Percentiles rank a stretch among this genome's conserved stretches.
Conservation (phyloP, 192 early-diverging fungal genomes). For the Coemansia sp. region DNA sequence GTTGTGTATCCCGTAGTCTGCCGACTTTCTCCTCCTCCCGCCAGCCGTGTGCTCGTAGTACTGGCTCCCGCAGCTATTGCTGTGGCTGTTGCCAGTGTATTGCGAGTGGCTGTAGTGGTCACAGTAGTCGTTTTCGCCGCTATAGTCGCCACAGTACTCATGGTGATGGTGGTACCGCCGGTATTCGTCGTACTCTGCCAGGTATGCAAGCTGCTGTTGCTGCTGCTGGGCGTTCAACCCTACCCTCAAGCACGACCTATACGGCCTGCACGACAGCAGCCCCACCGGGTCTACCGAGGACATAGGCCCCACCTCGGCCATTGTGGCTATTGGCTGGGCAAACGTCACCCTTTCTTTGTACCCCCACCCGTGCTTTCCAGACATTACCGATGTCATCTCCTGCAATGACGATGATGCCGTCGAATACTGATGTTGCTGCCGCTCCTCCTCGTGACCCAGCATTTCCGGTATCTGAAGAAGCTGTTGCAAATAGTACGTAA, state of each 20-base stretch:
- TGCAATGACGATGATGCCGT: background rate
- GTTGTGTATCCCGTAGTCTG: background rate
- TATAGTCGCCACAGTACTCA: background rate
- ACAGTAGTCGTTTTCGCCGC: background rate
- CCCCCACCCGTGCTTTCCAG: constrained; percentile 6
- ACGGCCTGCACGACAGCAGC: background rate
- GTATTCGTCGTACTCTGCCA: background rate
- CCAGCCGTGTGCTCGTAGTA: background rate
- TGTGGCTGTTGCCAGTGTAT: background rate
- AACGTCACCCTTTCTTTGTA: constrained; percentile 37
- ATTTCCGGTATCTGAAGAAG: background rate
- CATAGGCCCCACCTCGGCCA: background rate
- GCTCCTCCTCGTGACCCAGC: background rate
- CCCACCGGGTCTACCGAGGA: background rate
- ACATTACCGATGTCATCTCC: background rate
- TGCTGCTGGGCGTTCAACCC: background rate
- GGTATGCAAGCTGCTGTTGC: constrained; percentile 7
- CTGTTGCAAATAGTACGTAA: background rate
- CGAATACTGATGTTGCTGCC: constrained; percentile 2
- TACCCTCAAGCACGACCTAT: background rate
- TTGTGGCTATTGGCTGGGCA: constrained; percentile 33
- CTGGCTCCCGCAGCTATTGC: background rate
- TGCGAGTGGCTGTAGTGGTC: background rate
- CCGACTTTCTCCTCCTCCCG: background rate
- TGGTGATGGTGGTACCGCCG: background rate